Evolutionary conservation across 192 early-diverging fungal species (phyloP).

Genomic region (Spizellomyces punctatus): DNA sequence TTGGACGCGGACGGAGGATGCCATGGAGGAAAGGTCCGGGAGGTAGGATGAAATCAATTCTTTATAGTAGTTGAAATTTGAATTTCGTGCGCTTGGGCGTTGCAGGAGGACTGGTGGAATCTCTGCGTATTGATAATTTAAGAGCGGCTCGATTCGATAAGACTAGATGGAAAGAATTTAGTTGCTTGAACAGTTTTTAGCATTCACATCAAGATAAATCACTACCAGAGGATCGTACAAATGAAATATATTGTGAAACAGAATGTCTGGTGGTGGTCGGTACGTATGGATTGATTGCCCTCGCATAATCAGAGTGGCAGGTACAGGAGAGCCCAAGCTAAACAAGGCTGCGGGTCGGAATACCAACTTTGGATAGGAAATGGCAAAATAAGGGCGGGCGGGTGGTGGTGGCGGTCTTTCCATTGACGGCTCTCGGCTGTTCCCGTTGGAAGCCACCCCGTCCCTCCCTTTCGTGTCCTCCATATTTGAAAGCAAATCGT

Average conservation of each 20-base stretch:
- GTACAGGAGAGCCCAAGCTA: conserved; percentile 50
- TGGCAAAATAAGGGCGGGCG: conserved; percentile 30
- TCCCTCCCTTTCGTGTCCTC: not conserved
- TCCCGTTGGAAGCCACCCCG: not conserved
- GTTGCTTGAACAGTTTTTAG: not conserved
- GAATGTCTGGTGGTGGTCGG: conserved; percentile 29
- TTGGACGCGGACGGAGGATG: not conserved
- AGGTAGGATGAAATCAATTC: conserved; percentile 45
- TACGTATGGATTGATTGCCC: conserved; percentile 39
- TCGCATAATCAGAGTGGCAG: conserved; percentile 49
- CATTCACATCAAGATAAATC: not conserved
- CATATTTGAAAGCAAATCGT: conserved; percentile 49
- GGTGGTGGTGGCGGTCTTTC: not conserved
- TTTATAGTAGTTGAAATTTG: conserved; percentile 44
- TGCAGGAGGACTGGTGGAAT: conserved; percentile 50
- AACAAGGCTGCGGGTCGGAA: conserved; percentile 48
- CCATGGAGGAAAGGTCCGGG: conserved; percentile 24
- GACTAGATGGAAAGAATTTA: conserved; percentile 21
- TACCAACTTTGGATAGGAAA: conserved; percentile 45
- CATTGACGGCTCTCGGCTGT: not conserved
- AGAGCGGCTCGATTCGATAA: conserved; percentile 51
- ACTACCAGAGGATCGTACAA: conserved; percentile 52
- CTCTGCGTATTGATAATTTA: conserved; percentile 41
- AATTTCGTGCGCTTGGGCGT: conserved; percentile 32
- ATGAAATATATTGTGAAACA: conserved; percentile 53